phyloP scores from a whole-genome alignment of 441 rosid species.

The Adansonia gregorii region DNA sequence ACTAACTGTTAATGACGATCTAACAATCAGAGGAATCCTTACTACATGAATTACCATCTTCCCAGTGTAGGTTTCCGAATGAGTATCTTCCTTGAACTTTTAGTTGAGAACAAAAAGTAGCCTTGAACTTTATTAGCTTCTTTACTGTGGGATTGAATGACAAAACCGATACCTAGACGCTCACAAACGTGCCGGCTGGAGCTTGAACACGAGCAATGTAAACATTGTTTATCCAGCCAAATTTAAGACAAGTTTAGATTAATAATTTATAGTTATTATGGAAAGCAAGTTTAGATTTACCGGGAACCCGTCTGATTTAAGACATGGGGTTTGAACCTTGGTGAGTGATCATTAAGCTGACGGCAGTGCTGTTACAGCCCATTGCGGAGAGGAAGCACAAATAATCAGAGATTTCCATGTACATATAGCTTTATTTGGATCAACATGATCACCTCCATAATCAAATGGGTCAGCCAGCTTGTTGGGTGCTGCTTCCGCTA shows the following conservation, averaged over 20 bases:
- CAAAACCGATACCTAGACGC: conserved; percentile 53
- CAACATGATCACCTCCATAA: conserved; percentile 23
- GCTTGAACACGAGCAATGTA: conserved; percentile 48
- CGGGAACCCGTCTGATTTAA: conserved; percentile 34
- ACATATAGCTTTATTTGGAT: conserved; percentile 20
- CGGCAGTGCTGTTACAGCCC: conserved; percentile 35
- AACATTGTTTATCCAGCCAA: conserved; percentile 49
- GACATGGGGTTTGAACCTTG: conserved; percentile 34
- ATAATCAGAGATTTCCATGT: conserved; percentile 7
- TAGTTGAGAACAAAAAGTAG: conserved; percentile 33
- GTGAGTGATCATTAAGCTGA: conserved; percentile 39
- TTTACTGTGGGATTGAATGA: conserved; percentile 43
- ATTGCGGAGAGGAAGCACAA: conserved; percentile 15
- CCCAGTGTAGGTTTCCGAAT: conserved; percentile 49
- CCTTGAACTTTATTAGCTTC: conserved; percentile 44
- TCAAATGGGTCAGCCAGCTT: conserved; percentile 45
- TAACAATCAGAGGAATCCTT: conserved; percentile 45
- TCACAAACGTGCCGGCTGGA: conserved; percentile 48
- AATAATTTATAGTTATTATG: conserved; percentile 38
- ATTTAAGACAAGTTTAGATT: conserved; percentile 62
- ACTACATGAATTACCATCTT: conserved; percentile 47
- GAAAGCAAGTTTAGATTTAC: conserved; percentile 59
- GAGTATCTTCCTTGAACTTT: conserved; percentile 53
- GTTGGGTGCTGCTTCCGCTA: conserved; percentile 54
- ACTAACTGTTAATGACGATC: no score